Conservation (phyloP, 1,139 yeast genomes). For the Yamadazyma pseudoaaseri region DNA sequence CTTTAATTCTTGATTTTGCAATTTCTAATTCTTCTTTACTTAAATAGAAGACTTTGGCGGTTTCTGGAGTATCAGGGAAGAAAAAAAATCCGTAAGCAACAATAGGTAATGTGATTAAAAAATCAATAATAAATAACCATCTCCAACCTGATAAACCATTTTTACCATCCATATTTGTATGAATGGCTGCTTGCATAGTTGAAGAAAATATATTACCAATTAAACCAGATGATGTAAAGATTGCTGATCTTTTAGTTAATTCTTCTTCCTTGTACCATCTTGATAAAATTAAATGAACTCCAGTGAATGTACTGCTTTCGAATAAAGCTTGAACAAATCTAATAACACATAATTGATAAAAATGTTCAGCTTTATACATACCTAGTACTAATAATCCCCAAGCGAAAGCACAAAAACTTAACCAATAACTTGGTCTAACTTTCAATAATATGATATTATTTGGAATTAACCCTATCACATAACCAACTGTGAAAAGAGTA, state of each 20-base stretch:
- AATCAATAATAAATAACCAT: conserved; percentile 40
- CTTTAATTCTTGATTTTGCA: conserved; percentile 20
- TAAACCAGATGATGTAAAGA: conserved; percentile 53
- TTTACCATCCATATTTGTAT: conserved; percentile 27
- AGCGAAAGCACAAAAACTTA: conserved; percentile 50
- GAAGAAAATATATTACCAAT: conserved; percentile 49
- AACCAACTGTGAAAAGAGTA: conserved; percentile 61
- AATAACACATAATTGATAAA: conserved; percentile 46
- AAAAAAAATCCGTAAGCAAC: conserved; percentile 52
- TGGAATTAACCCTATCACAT: conserved; percentile 57
- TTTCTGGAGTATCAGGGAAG: conserved; percentile 61
- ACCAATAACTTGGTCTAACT: conserved; percentile 54
- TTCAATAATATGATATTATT: conserved; percentile 50
- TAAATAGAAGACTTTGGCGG: conserved; percentile 32
- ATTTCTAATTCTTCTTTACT: conserved; percentile 34
- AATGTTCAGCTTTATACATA: conserved; percentile 43
- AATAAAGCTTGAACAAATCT: conserved; percentile 56
- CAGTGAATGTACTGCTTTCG: conserved; percentile 55
- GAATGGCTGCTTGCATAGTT: conserved; percentile 36
- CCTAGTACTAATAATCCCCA: conserved; percentile 59
- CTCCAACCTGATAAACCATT: conserved; percentile 38
- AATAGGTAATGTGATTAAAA: conserved; percentile 43
- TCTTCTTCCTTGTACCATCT: conserved; percentile 53
- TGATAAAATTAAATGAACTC: conserved; percentile 53
- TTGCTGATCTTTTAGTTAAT: conserved; percentile 45